These are phyloP conservation scores for Entomortierella beljakovae DNA, from an alignment of 192 early-diverging fungal species.

Conservation along the genomic window DNA sequence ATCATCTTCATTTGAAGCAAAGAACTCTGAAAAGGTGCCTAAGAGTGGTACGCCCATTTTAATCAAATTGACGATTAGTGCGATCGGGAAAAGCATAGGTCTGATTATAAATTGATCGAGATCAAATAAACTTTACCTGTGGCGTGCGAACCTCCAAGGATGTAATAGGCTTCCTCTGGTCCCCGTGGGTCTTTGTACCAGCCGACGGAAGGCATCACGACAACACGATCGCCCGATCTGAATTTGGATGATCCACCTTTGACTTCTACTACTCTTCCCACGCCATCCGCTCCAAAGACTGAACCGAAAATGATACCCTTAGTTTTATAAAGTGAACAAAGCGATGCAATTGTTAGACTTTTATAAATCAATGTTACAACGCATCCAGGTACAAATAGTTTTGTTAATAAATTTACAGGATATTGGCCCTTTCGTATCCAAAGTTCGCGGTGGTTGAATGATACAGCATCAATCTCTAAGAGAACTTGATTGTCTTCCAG, in stretches of 20 bases:
- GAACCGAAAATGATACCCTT: constrained; percentile 61
- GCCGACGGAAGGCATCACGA: constrained; percentile 64
- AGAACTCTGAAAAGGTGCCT: constrained; percentile 73
- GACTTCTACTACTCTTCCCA: constrained; percentile 59
- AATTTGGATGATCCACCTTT: constrained; percentile 30
- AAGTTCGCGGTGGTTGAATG: constrained; percentile 49
- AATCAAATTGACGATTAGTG: too few relatives aligned
- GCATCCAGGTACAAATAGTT: too few relatives aligned
- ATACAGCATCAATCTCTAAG: constrained; percentile 35
- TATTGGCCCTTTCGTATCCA: constrained; percentile 65
- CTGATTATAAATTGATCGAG: too few relatives aligned
- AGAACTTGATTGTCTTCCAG: constrained; percentile 20
- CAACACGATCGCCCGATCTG: constrained; percentile 52
- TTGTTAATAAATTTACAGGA: constrained; percentile 52
- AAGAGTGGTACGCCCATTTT: too few relatives aligned
- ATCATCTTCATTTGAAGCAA: constrained; percentile 55
- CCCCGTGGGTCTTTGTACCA: constrained; percentile 64
- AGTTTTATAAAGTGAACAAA: background rate
- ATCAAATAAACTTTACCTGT: constrained; percentile 2
- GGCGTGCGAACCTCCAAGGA: constrained; percentile 51
- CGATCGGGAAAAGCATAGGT: background rate
- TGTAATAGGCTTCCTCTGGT: constrained; percentile 64
- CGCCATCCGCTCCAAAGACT: constrained; percentile 67
- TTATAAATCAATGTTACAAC: background rate
- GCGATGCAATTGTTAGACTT: too few relatives aligned